Evolutionary conservation across 768 basidiomycete genomes (phyloP), one percentile per base, ranked within the genome.

Genomic region (Amanita molliuscula): DNA sequence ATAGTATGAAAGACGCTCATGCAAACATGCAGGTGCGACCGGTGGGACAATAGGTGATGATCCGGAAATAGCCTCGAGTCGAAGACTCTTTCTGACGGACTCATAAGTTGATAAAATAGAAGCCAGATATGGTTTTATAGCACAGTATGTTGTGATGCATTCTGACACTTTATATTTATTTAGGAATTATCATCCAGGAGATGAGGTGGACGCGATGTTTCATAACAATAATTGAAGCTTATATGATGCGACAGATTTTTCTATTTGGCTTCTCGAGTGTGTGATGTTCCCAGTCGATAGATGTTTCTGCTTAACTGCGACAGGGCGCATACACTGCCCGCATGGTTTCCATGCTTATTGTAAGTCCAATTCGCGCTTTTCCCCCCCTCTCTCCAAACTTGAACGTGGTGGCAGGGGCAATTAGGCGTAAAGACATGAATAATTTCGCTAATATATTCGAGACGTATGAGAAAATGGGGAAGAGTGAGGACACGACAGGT

Each of bases 231-330:
- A 25, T 2, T 13, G 4, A 31, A 34, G 51, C 57, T 23, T 59
- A 46, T 13, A 42, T 52, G 51, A 25, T 9, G 10, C 11, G 21
- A 6, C 50, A 87, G 84, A 79, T 88, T 11, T 87, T 82, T 61
- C 70, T 86, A 25, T 88, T 88, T 62, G 85, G 85, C 6, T 87
- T 87, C 62, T 86, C 84, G 13, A 70, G 84, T 60, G 82, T 82
- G 59, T 53, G 74, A 31, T 20, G 10, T 21, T 8, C 21, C 20
- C 37, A 11, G 31, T 29, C n/a, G 6, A 18, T 34, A 38, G 8
- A 18, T 28, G 20, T 25, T 38, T 26, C 11, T 41, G 4, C 41
- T 50, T 4, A 47, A 13, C 46, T 44, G n/a, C 45, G 13, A 31
- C 50, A 84, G 83, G 85, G 84, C 4, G 85, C 83, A 54, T 88